Evolutionary conservation across 371 early-diverging fungal genomes (phyloP), one percentile per base, ranked within the genome.

Genomic region (Saksenaea oblongispora): DNA sequence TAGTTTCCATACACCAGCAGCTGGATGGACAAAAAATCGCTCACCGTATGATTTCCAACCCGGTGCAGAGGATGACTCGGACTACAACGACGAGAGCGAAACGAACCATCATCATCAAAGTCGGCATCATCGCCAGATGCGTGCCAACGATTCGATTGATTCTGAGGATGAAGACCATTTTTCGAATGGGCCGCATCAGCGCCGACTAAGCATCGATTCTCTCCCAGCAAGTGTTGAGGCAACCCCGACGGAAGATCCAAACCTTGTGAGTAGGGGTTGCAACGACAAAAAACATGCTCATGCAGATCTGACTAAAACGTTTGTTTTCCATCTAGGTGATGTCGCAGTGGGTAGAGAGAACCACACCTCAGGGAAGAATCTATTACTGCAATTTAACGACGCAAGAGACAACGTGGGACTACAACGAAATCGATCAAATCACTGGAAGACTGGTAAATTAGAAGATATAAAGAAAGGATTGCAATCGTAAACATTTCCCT

Each of bases 351-450:
- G 85, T 80, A 18, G 70, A 82, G 51, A 82, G 88, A 58, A 67
- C 72, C 53, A 72, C 85, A 28, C 70, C 88, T 18, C 83, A 89
- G 58, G 92, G 92, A 1, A 76, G 87, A 44, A 66, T 78, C 1
- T 95, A 94, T 72, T 93, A 83, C 65, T 92, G 86, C 72, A 93
- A 95, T 75, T 76, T 89, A 51, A 73, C 89, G n/a, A 91, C 92
- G 11, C 90, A 93, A 65, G 85, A 88, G 62, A 92, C 93, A 8
- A 88, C 86, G 17, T 95, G 91, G 88, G 78, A 78, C 59, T 63
- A 61, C 47, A 64, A 75, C 36, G 80, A 80, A n/a, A 75, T 80
- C 53, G 75, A 80, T 56, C 61, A 54, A 41, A 65, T 57, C 17
- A 77, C 80, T 15, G 80, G 80, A 27, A 63, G 62, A 42, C 47